Evolutionary conservation across 2,329 filamentous ascomycete genomes (phyloP).

Genomic region (Ceratocystis destructans): DNA sequence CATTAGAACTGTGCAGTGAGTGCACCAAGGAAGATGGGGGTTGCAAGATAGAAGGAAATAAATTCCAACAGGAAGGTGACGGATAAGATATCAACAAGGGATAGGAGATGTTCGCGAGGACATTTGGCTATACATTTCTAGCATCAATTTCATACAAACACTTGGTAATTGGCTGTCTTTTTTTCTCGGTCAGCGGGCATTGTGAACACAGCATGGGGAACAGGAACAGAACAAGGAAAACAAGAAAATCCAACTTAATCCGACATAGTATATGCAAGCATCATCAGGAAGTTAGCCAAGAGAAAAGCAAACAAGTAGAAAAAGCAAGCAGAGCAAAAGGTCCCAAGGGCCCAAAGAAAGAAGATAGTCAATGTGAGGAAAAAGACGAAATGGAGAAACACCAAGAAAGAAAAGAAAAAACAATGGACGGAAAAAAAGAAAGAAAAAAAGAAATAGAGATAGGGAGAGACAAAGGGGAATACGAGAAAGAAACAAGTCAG

Average conservation of each 20-base stretch:
- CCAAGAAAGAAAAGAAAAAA: conserved; percentile 2
- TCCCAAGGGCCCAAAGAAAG: background rate
- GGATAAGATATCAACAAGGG: too few species aligned
- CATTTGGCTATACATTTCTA: background rate
- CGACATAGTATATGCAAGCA: too few species aligned
- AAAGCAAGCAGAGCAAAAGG: background rate
- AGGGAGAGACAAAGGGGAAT: background rate
- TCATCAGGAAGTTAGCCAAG: too few species aligned
- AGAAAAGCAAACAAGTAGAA: too few species aligned
- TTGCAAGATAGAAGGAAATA: background rate
- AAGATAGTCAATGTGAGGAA: background rate
- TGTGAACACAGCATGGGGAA: background rate
- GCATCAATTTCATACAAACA: background rate
- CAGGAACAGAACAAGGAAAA: too few species aligned
- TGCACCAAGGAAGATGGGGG: background rate
- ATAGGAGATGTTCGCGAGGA: background rate
- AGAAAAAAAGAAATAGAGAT: conserved; percentile 4
- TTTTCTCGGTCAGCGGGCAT: background rate
- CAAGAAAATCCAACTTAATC: too few species aligned
- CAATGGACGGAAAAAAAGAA: background rate
- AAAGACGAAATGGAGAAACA: conserved; percentile 3
- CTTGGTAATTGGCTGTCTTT: background rate
- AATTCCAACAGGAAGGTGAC: background rate
- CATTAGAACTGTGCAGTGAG: background rate
- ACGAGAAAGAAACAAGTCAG: conserved; percentile 7